Base-by-base conservation (phyloP, 108 stramenopile species). In the Parmales sp. region DNA sequence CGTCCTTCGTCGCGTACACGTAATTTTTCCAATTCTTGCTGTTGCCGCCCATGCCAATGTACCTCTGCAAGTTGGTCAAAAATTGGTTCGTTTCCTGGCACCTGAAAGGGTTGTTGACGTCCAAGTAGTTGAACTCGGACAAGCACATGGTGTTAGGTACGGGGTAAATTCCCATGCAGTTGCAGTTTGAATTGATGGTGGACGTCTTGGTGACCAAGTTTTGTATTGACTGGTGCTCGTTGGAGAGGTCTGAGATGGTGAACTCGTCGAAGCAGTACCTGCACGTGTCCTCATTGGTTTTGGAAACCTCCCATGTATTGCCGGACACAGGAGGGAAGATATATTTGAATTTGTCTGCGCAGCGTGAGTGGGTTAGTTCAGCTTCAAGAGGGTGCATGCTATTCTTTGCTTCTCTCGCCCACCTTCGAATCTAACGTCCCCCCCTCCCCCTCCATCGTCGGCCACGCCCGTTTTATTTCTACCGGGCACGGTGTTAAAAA, bases 201-300 rank as follows among this genome's bases (percentile, higher is more conserved):
- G 54, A 34, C 26, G 54, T 60, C 31, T 60, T 60, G 28, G 9
- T 28, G 54, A 60, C 54, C 1, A 60, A 28, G 26, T 20, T 16
- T 1, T 60, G 31, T 16, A 19, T 28, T 29, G 7, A 4, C 3
- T 34, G 31, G 54, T 60, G 13, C 4, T 20, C 8, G 31, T 60
- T 20, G 2, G 13, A 13, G 54, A 60, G 25, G 18, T 19, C 39
- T 9, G 37, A 38, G 1, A 65, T 28, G 64, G 22, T 0, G 64
- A 65, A 65, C 25, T 28, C 64, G 64, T 65, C 64, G 64, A 65
- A 65, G 64, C 64, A 65, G 64, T 65, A 65, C 13, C 28, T 18
- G 64, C 64, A 65, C 18, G 36, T 5, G 36, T 28, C 7, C 19
- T 39, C 64, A n/a, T 65, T 19, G 7, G 37, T 11, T 2, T 65